Evolutionary conservation across 164 flowering plant species (phyloP).

Genomic region (Echeveria elegans): DNA sequence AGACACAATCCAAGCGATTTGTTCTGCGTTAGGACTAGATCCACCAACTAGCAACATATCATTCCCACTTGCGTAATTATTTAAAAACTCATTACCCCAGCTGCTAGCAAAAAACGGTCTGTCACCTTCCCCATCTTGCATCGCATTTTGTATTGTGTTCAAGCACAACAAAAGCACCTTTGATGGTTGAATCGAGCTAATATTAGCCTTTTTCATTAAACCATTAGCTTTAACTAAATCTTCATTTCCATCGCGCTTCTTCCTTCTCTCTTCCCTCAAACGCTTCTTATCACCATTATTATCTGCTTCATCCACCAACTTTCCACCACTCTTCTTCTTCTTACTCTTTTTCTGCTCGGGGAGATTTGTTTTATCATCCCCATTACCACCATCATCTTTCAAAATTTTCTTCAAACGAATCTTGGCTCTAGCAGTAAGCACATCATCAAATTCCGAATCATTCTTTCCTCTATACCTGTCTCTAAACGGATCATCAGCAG

Average conservation of each 20-base stretch:
- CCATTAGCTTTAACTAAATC: slow-evolving; percentile 10
- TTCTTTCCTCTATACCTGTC: slow-evolving; percentile 35
- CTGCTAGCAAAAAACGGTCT: slow-evolving; percentile 36
- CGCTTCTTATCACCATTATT: background rate
- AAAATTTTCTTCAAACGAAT: slow-evolving; percentile 17
- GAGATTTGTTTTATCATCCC: background rate
- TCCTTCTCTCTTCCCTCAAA: slow-evolving; percentile 2
- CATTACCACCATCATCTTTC: background rate
- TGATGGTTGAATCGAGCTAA: slow-evolving; percentile 32
- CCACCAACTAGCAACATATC: slow-evolving; percentile 60
- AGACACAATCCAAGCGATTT: slow-evolving; percentile 82
- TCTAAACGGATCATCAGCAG: slow-evolving; percentile 89
- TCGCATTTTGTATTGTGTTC: slow-evolving; percentile 50
- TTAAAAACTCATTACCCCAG: slow-evolving; percentile 91
- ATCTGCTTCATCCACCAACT: background rate
- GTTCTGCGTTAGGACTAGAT: slow-evolving; percentile 36
- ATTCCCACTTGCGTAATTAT: slow-evolving; percentile 37
- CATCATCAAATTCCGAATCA: slow-evolving; percentile 4
- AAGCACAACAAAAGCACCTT: slow-evolving; percentile 68
- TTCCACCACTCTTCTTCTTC: background rate
- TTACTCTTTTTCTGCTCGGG: background rate
- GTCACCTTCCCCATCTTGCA: slow-evolving; percentile 22
- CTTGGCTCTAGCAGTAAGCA: slow-evolving; percentile 10
- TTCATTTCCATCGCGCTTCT: slow-evolving; percentile 8
- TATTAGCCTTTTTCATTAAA: background rate